Conservation (phyloP, 495 filamentous ascomycete genomes). For the Aspergillus olivimuriae region DNA sequence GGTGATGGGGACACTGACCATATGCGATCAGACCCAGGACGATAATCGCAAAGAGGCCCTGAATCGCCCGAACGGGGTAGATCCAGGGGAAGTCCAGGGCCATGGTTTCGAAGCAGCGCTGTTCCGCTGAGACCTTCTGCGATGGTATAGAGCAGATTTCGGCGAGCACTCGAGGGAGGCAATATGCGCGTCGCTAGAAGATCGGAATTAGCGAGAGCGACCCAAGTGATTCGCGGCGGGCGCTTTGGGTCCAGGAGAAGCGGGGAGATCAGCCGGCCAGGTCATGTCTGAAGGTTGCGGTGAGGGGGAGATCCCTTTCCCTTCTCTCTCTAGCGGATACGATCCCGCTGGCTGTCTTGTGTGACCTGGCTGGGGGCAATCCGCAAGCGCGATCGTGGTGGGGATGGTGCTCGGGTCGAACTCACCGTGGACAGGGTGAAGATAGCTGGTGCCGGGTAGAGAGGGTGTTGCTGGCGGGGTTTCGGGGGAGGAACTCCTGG, state of each 20-base stretch:
- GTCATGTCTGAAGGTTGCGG: background rate
- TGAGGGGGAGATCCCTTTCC: background rate
- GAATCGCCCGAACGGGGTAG: constrained; percentile 56
- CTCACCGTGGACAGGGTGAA: too few species aligned
- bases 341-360: background rate
- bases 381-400: too few species aligned
- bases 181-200: background rate
- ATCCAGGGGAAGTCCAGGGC: constrained; percentile 36
- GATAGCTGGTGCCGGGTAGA: too few species aligned
- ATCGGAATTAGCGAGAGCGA: too few species aligned
- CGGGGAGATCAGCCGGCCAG: too few species aligned
- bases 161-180: background rate
- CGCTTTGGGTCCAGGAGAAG: too few species aligned
- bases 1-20: constrained; percentile 42
- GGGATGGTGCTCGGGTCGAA: too few species aligned
- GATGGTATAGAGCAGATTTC: background rate
- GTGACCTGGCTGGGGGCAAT: background rate
- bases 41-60: constrained; percentile 61
- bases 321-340: background rate
- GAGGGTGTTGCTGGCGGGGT: too few species aligned
- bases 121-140: background rate
- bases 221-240: too few species aligned
- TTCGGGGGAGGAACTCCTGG: too few species aligned
- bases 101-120: too few species aligned
- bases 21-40: constrained; percentile 67